A percentile compares a stretch with the other conserved stretches of the same genome.
These are phyloP conservation scores for Filobasidium uniguttulatum DNA, from an alignment of 1,284 basidiomycete genomes.

Conservation along the genomic window DNA sequence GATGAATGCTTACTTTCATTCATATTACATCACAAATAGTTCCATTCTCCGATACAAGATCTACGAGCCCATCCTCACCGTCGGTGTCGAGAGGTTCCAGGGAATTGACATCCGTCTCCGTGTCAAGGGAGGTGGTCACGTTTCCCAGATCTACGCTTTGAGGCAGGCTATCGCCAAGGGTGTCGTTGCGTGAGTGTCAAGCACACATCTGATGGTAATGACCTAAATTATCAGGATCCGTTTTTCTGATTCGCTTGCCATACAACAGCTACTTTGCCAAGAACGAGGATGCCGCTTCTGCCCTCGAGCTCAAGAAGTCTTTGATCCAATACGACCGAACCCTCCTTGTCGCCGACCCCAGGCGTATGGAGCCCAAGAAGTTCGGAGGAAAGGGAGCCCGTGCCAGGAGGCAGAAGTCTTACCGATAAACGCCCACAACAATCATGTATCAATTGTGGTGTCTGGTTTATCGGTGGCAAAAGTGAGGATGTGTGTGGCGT, in stretches of 20 bases:
- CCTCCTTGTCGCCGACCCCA: conserved; percentile 92
- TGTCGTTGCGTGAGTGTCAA: conserved; percentile 60
- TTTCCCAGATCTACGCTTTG: conserved; percentile 97
- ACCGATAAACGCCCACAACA: no score
- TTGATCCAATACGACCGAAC: conserved; percentile 88
- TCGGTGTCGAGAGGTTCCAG: conserved; percentile 69
- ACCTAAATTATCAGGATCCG: background rate
- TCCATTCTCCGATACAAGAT: conserved; percentile 96
- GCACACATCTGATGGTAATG: background rate
- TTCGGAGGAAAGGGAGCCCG: conserved; percentile 93
- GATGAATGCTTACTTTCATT: background rate
- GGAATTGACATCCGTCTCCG: conserved; percentile 92
- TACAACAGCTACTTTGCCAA: conserved; percentile 78
- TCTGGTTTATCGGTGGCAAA: no score
- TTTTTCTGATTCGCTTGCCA: conserved; percentile 4
- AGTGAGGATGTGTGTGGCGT: no score
- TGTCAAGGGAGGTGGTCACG: conserved; percentile 98
- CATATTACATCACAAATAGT: conserved; percentile 16
- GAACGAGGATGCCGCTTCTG: conserved; percentile 94
- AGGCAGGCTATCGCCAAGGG: conserved; percentile 99
- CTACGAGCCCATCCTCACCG: conserved; percentile 87
- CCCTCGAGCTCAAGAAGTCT: conserved; percentile 93
- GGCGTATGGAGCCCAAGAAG: conserved; percentile 99
- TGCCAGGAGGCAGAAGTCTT: conserved; percentile 92
- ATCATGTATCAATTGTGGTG: no score